Evolutionary conservation across 768 basidiomycete genomes (phyloP), one percentile per base, ranked within the genome.

Genomic region (Leucocoprinus birnbaumii): DNA sequence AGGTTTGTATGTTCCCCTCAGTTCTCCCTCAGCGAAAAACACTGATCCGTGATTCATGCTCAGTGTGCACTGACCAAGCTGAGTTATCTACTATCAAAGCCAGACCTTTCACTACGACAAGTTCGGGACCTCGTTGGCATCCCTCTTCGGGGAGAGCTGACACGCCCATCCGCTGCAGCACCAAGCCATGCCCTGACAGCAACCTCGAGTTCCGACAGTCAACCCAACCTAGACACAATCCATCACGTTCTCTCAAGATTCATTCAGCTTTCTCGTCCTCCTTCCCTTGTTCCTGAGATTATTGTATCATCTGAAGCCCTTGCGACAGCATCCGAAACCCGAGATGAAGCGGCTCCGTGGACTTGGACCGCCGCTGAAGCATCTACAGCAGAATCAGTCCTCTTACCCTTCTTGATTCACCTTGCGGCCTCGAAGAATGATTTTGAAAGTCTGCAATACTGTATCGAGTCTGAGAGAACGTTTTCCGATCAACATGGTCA

Each of bases 31-130:
- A 26, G 38, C 22, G 49, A n/a, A 5, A 46, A 19, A 21, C n/a
- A 21, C 37, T 27, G 53, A 38, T 18, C 41, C 38, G 42, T 48
- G 26, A 40, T 53, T 24, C n/a, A 49, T 31, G 31, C 18, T 27
- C 54, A 95, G 93, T 92, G 91, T 56, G 94, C 94, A 1, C 80
- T 97, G 18, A 80, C 92, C 13, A 98, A 98, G 71, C 78, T 98
- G 14, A 81, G 88, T 44, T 98, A 97, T 65, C 80, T 98, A 13
- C 78, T 97, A 31, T 91, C 91, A 5, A 96, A 97, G 66, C 76
- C 87, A 0, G 89, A 92, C 62, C 80, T 96, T 6, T 77, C 81
- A 0, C 64, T 75, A 2, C 66, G 74, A 18, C 82, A 92, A 70
- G 80, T 98, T 43, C 85, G 92, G 51, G 74, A 83, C 38, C 78